Percentiles rank a stretch among this genome's conserved stretches.
Evolutionary conservation across 768 basidiomycete genomes (phyloP).

Genomic region (Crepidotus variabilis): DNA sequence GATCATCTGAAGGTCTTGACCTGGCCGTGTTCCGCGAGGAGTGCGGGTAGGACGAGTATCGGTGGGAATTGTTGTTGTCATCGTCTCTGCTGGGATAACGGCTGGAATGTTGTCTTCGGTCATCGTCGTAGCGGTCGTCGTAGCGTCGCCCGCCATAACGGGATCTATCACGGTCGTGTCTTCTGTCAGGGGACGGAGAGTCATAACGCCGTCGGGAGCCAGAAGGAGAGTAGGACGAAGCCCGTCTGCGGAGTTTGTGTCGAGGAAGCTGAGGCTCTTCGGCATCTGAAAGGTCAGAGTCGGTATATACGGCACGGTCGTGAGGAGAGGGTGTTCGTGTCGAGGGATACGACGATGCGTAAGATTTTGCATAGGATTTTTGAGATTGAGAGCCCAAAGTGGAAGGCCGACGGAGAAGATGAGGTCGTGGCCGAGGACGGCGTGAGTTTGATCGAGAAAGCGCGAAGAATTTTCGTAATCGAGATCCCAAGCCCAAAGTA

Average conservation of each 20-base stretch:
- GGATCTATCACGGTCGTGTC: not conserved
- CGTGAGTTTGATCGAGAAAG: too few species aligned
- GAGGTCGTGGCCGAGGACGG: not conserved
- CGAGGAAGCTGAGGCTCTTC: too few species aligned
- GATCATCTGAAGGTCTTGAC: constrained; percentile 3
- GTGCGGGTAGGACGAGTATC: not conserved
- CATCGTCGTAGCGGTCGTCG: not conserved
- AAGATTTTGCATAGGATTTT: not conserved
- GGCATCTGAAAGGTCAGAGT: constrained; percentile 5
- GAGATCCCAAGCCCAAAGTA: not conserved
- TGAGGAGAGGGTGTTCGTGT: not conserved
- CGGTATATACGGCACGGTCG: constrained; percentile 7
- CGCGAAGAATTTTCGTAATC: too few species aligned
- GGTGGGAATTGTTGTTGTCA: not conserved
- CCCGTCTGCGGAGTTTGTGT: constrained; percentile 4
- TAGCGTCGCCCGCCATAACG: not conserved
- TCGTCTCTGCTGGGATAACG: too few species aligned
- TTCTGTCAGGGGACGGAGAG: not conserved
- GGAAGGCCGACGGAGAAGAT: not conserved
- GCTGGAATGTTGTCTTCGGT: not conserved
- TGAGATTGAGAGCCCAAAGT: not conserved
- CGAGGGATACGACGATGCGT: not conserved
- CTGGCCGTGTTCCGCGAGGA: not conserved
- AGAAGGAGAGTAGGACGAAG: constrained; percentile 6
- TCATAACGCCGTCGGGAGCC: constrained; percentile 1